Evolutionary conservation across 2,329 filamentous ascomycete species (phyloP).

Genomic region (Botryosphaeria dothidea): DNA sequence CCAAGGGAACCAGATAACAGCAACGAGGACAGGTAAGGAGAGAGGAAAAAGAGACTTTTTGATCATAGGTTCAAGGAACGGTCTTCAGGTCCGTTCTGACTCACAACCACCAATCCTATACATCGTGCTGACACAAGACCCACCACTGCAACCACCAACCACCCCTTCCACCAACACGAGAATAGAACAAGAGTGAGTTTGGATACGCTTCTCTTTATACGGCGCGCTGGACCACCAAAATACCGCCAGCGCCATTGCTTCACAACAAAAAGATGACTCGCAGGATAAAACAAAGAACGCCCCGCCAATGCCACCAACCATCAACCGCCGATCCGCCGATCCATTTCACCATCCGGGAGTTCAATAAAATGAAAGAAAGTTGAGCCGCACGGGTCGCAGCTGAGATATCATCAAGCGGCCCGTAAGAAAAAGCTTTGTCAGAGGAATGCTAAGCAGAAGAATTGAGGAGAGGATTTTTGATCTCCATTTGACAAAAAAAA

Average conservation of each 20-base stretch:
- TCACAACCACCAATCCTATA: neutral
- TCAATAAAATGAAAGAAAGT: neutral
- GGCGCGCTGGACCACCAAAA: neutral
- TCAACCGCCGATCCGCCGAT: neutral
- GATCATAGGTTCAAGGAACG: too few relatives aligned
- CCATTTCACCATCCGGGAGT: neutral
- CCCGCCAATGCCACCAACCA: conserved; percentile 5
- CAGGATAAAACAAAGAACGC: neutral
- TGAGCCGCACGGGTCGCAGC: conserved; percentile 9
- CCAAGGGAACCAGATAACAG: too few relatives aligned
- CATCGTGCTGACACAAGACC: neutral
- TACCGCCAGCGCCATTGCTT: conserved; percentile 12
- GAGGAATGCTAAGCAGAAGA: neutral
- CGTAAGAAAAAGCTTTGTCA: neutral
- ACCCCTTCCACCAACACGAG: neutral
- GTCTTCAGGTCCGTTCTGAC: too few relatives aligned
- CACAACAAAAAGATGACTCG: neutral
- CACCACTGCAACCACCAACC: too few relatives aligned
- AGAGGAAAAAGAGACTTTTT: too few relatives aligned
- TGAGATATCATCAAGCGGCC: conserved; percentile 11
- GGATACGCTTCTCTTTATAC: neutral
- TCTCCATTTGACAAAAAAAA: neutral
- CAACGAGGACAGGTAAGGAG: too few relatives aligned
- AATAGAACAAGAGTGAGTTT: neutral
- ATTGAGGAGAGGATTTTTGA: neutral